Conservation (phyloP, 2,329 filamentous ascomycete species). For the Aspergillus aculeatus region DNA sequence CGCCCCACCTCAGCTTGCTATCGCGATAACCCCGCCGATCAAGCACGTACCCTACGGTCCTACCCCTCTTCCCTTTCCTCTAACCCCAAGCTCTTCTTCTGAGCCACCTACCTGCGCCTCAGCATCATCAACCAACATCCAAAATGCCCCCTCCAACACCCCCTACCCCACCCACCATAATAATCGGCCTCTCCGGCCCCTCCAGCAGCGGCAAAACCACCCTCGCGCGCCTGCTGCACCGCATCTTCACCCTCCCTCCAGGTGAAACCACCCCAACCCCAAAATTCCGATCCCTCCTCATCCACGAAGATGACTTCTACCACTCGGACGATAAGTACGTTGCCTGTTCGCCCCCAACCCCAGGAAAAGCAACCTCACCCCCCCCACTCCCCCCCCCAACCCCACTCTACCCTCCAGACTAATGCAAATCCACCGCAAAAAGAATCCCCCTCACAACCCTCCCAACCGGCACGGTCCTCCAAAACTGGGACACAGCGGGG, state of each 20-base stretch:
- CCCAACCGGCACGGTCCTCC: conserved; percentile 55
- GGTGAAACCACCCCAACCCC: too few species aligned
- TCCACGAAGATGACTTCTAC: conserved; percentile 98
- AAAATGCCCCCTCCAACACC: neutral
- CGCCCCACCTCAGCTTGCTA: too few species aligned
- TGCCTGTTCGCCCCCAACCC: neutral
- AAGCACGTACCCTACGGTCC: too few species aligned
- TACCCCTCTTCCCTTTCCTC: too few species aligned
- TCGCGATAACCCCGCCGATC: too few species aligned
- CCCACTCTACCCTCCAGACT: too few species aligned
- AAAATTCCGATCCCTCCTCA: conserved; percentile 58
- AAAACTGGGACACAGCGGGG: conserved; percentile 90
- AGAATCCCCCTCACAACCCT: conserved; percentile 50
- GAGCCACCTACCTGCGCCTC: neutral
- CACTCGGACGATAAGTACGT: conserved; percentile 69
- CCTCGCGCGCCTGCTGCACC: conserved; percentile 76
- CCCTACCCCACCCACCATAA: conserved; percentile 38
- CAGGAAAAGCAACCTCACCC: too few species aligned
- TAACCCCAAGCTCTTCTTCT: neutral
- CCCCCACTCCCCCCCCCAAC: too few species aligned
- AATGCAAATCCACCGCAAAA: too few species aligned
- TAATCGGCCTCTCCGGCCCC: conserved; percentile 82
- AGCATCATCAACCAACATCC: neutral
- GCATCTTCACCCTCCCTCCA: conserved; percentile 61
- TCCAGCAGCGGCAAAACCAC: conserved; percentile 96